These are phyloP conservation scores for Passalora sequoiae DNA, from an alignment of 2,329 filamentous ascomycete genomes.

Conservation along the genomic window DNA sequence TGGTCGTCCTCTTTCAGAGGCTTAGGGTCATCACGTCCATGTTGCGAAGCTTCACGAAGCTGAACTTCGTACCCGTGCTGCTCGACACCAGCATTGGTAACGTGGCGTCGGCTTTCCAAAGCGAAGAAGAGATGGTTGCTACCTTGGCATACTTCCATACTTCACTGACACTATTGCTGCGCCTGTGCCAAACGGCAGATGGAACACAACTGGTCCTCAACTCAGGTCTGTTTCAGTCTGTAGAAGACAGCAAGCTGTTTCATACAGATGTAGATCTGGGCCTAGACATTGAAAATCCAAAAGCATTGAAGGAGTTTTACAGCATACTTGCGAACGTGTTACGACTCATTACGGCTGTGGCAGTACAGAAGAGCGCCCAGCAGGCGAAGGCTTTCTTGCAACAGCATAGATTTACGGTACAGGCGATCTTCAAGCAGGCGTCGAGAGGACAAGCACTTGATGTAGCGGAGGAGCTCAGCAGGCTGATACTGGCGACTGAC, in stretches of 20 bases:
- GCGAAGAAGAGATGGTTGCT: conserved; percentile 46
- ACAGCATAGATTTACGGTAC: conserved; percentile 76
- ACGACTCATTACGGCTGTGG: conserved; percentile 73
- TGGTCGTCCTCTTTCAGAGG: conserved; percentile 65
- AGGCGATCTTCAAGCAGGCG: conserved; percentile 84
- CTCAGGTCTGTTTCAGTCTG: conserved; percentile 75
- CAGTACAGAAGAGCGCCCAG: conserved; percentile 71
- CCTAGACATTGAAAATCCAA: conserved; percentile 63
- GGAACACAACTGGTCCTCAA: conserved; percentile 85
- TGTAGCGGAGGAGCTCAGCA: conserved; percentile 79
- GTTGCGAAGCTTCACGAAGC: conserved; percentile 70
- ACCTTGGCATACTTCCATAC: conserved; percentile 63
- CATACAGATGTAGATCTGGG: conserved; percentile 87
- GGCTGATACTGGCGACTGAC: conserved; percentile 73
- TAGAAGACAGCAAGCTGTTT: conserved; percentile 81
- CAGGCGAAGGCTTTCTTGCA: conserved; percentile 75
- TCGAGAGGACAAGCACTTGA: conserved; percentile 48
- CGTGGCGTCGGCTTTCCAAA: conserved; percentile 61
- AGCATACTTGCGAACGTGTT: conserved; percentile 73
- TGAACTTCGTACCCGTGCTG: conserved; percentile 87
- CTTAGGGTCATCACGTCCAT: conserved; percentile 68
- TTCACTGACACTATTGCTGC: conserved; percentile 74
- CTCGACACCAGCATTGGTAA: conserved; percentile 79
- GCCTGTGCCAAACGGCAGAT: conserved; percentile 75
- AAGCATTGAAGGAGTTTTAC: conserved; percentile 76